Evolutionary conservation across 495 filamentous ascomycete genomes (phyloP).

Genomic region (Aspergillus taichungensis): DNA sequence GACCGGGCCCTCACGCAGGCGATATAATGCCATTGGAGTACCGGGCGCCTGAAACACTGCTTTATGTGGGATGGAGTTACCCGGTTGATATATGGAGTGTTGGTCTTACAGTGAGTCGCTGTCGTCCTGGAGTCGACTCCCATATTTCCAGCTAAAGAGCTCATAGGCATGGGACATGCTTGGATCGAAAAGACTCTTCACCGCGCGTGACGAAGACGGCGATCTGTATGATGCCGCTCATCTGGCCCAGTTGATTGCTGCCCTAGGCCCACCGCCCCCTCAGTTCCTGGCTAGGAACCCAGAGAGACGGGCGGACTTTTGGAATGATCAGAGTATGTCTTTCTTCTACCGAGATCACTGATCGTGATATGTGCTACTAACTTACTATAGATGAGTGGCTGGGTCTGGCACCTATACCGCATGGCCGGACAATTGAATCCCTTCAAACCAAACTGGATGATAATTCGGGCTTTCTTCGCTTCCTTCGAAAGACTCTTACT

Average conservation of each 20-base stretch:
- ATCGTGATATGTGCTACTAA: conserved; percentile 4
- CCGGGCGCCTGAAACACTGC: conserved; percentile 28
- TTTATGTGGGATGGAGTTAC: conserved; percentile 34
- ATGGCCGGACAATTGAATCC: conserved; percentile 16
- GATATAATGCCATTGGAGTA: conserved; percentile 33
- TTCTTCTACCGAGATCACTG: not conserved
- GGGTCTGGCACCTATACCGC: conserved; percentile 18
- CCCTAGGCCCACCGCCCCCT: conserved; percentile 34
- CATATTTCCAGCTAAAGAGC: not conserved
- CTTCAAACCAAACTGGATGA: conserved; percentile 19
- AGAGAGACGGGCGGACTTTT: conserved; percentile 17
- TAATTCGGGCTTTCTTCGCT: conserved; percentile 23
- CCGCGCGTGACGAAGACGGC: conserved; percentile 18
- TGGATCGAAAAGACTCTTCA: conserved; percentile 33
- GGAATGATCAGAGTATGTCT: conserved; percentile 17
- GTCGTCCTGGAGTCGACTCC: conserved; percentile 13
- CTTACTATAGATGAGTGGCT: conserved; percentile 13
- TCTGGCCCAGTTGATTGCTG: conserved; percentile 31
- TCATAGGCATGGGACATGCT: conserved; percentile 39
- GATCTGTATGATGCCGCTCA: conserved; percentile 32
- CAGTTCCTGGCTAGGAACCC: conserved; percentile 24
- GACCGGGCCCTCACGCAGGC: conserved; percentile 14
- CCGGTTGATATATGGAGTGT: conserved; percentile 43
- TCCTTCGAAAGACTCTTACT: conserved; percentile 23
- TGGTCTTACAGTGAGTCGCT: conserved; percentile 33